Percentiles rank a stretch among this genome's conserved stretches.
Evolutionary conservation across 1,284 basidiomycete species (phyloP).

Genomic region (Dichomitus squalens): DNA sequence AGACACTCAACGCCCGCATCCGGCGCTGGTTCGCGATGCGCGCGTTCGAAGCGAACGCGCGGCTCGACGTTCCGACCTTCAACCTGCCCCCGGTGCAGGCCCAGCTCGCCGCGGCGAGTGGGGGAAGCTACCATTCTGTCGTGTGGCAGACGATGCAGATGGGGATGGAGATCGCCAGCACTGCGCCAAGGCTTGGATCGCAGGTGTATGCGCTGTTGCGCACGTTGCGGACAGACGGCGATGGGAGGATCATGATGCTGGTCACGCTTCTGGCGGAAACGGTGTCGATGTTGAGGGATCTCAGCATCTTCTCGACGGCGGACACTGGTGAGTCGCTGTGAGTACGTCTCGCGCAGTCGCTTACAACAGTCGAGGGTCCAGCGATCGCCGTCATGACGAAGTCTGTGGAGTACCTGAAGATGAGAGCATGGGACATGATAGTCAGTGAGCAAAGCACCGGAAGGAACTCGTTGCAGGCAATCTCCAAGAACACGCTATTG

Average conservation of each 20-base stretch:
- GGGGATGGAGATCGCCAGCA: constrained; percentile 44
- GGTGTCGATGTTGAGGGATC: constrained; percentile 19
- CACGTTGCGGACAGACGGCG: constrained; percentile 62
- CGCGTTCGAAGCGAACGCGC: constrained; percentile 62
- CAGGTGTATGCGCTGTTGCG: constrained; percentile 63
- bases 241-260: constrained; percentile 58
- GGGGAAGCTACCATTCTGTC: constrained; percentile 39
- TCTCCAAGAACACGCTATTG: constrained; percentile 53
- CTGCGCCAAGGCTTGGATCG: constrained; percentile 53
- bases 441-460: constrained; percentile 55
- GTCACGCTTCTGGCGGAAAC: constrained; percentile 45
- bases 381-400: constrained; percentile 57
- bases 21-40: constrained; percentile 62
- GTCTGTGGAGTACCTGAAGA: constrained; percentile 58
- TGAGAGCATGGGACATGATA: constrained; percentile 63
- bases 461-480: constrained; percentile 76
- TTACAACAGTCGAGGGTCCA: background rate
- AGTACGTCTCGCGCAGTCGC: background rate
- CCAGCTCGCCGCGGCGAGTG: constrained; percentile 45
- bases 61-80: constrained; percentile 77
- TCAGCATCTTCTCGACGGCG: no score
- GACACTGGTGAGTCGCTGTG: constrained; percentile 6
- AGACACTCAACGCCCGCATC: constrained; percentile 57
- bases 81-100: constrained; percentile 62
- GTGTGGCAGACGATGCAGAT: constrained; percentile 61